Percentiles rank a stretch among this genome's conserved stretches.
Conservation (phyloP, 495 filamentous ascomycete genomes). For the Saxispiralis lemnorum region DNA sequence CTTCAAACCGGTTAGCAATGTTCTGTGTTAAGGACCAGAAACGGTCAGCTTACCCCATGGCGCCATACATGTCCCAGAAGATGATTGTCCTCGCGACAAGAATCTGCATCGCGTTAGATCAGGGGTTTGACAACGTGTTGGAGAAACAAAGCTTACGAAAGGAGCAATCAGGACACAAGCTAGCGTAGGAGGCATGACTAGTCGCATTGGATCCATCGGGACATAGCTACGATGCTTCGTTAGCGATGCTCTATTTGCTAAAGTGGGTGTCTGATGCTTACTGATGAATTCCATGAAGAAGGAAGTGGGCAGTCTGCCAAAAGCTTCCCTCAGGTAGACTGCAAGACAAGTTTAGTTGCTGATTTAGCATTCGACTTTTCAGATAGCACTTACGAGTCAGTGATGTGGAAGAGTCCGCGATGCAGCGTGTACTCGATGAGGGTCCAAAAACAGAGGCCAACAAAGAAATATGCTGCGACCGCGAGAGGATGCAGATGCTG, state of each 20-base stretch:
- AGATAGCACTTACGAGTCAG: constrained; percentile 37
- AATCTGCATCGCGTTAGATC: no score
- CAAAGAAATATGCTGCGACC: constrained; percentile 38
- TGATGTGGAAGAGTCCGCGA: constrained; percentile 84
- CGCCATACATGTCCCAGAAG: constrained; percentile 70
- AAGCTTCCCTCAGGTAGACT: constrained; percentile 75
- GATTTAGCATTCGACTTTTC: no score
- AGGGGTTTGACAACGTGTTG: no score
- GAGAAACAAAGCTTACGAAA: no score
- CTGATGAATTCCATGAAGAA: constrained; percentile 93
- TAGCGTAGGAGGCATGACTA: constrained; percentile 91
- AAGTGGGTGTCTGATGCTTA: no score
- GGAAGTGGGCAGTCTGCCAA: constrained; percentile 75
- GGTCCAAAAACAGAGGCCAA: constrained; percentile 66
- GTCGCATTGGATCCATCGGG: constrained; percentile 90
- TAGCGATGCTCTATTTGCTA: no score
- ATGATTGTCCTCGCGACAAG: constrained; percentile 62
- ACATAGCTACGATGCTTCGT: constrained; percentile 37
- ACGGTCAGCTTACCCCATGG: constrained; percentile 26
- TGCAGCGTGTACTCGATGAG: constrained; percentile 83
- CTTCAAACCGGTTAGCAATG: no score
- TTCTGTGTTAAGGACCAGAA: no score
- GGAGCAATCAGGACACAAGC: no score
- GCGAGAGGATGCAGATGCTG: constrained; percentile 33
- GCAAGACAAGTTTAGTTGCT: no score